Conservation (phyloP, 805 yeast species). For the Cyberlindnera euphorbiiphila region DNA sequence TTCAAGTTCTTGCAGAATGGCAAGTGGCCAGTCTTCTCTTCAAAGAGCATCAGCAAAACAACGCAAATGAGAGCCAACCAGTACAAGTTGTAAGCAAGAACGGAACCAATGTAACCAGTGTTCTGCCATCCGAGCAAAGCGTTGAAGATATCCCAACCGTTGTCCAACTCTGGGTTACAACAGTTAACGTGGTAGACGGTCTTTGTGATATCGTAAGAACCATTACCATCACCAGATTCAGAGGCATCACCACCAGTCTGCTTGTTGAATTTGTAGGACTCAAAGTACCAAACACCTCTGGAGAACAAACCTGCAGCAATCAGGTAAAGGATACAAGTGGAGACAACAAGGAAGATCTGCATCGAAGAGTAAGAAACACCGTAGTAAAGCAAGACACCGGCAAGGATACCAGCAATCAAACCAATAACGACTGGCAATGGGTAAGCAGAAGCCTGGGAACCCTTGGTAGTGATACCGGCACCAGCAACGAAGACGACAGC, state of each 20-base stretch:
- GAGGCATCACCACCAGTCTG: constrained; percentile 92
- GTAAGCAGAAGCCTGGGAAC: constrained; percentile 63
- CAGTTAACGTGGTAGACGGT: constrained; percentile 96
- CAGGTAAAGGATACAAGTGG: constrained; percentile 85
- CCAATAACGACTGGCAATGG: constrained; percentile 94
- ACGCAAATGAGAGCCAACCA: constrained; percentile 68
- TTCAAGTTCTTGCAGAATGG: constrained; percentile 55
- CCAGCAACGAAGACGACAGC: constrained; percentile 96
- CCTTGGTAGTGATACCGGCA: constrained; percentile 66
- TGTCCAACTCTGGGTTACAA: constrained; percentile 87
- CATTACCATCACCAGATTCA: constrained; percentile 91
- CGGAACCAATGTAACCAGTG: constrained; percentile 91
- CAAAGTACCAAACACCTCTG: constrained; percentile 89
- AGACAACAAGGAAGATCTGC: constrained; percentile 79
- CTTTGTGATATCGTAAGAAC: constrained; percentile 78
- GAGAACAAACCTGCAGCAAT: constrained; percentile 92
- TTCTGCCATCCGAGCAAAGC: constrained; percentile 97
- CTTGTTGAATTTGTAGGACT: constrained; percentile 57
- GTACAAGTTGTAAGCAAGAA: constrained; percentile 81
- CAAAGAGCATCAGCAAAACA: constrained; percentile 63
- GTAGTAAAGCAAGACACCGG: constrained; percentile 70
- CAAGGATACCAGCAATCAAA: constrained; percentile 67
- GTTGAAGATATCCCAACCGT: constrained; percentile 97
- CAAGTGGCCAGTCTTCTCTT: constrained; percentile 80
- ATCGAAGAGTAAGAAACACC: constrained; percentile 82